A percentile compares a stretch with the other conserved stretches of the same genome.
Evolutionary conservation across 495 filamentous ascomycete species (phyloP).

Genomic region (Penicillium tannophilum): DNA sequence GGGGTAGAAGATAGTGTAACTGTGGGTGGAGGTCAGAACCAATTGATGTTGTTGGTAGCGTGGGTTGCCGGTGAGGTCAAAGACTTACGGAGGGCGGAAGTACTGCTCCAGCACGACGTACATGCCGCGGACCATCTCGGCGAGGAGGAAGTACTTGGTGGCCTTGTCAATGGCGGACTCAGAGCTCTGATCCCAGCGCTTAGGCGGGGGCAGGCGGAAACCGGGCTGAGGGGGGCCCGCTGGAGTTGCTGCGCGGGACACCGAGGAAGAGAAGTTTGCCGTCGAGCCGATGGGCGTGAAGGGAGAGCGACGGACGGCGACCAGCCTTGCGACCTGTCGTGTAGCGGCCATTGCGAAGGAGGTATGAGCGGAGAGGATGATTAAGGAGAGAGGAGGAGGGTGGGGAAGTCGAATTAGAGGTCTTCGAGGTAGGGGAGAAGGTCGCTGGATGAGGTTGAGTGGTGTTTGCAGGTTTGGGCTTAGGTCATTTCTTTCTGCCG

Average conservation of each 20-base stretch:
- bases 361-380: slow-evolving; percentile 21
- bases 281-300: slow-evolving; percentile 47
- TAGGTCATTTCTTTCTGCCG: slow-evolving; percentile 52
- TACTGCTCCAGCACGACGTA: slow-evolving; percentile 97
- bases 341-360: slow-evolving; percentile 52
- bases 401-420: slow-evolving; percentile 21
- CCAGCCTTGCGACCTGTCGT: slow-evolving; percentile 54
- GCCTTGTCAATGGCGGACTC: slow-evolving; percentile 77
- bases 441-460: slow-evolving; percentile 28
- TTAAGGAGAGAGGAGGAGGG: slow-evolving; percentile 22
- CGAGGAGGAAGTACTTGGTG: slow-evolving; percentile 90
- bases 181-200: slow-evolving; percentile 69
- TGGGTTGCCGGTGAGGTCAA: not conserved
- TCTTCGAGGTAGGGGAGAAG: slow-evolving; percentile 19
- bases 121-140: slow-evolving; percentile 96
- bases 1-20: slow-evolving; percentile 97
- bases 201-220: slow-evolving; percentile 70
- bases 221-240: slow-evolving; percentile 72
- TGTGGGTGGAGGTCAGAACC: slow-evolving; percentile 30
- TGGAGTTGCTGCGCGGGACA: slow-evolving; percentile 64
- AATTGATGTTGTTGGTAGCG: not conserved
- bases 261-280: slow-evolving; percentile 66
- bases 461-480: slow-evolving; percentile 41
- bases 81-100: slow-evolving; percentile 92
- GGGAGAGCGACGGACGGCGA: slow-evolving; percentile 51